These are phyloP conservation scores for Neopestalotiopsis sp. DNA, from an alignment of 2,329 filamentous ascomycete species.

Conservation along the genomic window DNA sequence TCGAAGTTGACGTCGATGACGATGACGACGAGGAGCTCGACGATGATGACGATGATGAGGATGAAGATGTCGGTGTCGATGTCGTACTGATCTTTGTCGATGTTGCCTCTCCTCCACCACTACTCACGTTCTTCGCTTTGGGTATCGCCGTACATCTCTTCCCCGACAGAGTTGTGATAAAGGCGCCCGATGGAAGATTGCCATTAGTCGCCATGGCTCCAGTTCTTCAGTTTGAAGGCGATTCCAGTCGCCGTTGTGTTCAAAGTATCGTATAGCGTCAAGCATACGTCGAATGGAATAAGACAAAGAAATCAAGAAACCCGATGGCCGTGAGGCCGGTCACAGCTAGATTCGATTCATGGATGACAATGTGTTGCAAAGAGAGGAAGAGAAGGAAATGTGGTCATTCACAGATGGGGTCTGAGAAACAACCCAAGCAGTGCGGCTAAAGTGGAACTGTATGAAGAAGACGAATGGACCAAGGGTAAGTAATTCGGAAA, in stretches of 20 bases:
- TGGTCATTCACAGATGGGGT: constrained; percentile 16
- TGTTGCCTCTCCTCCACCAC: constrained; percentile 25
- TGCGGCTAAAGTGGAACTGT: constrained; percentile 15
- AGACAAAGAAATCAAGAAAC: constrained; percentile 29
- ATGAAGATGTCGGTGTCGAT: constrained; percentile 26
- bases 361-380: constrained; percentile 31
- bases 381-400: constrained; percentile 26
- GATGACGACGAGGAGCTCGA: constrained; percentile 18
- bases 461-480: constrained; percentile 8
- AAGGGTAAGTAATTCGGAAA: not conserved
- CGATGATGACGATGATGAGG: constrained; percentile 26
- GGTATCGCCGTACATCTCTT: constrained; percentile 61
- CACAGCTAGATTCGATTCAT: constrained; percentile 44
- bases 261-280: constrained; percentile 27
- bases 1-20: constrained; percentile 8
- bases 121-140: constrained; percentile 31
- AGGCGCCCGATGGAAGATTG: constrained; percentile 50
- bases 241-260: constrained; percentile 46
- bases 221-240: constrained; percentile 37
- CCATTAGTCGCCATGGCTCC: constrained; percentile 47
- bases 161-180: constrained; percentile 54
- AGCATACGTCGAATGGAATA: constrained; percentile 29
- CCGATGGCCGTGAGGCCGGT: constrained; percentile 45
- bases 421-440: constrained; percentile 16
- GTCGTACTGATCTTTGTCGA: constrained; percentile 24